Evolutionary conservation across 768 basidiomycete genomes (phyloP).

Genomic region (Lactarius pseudohatsudake): DNA sequence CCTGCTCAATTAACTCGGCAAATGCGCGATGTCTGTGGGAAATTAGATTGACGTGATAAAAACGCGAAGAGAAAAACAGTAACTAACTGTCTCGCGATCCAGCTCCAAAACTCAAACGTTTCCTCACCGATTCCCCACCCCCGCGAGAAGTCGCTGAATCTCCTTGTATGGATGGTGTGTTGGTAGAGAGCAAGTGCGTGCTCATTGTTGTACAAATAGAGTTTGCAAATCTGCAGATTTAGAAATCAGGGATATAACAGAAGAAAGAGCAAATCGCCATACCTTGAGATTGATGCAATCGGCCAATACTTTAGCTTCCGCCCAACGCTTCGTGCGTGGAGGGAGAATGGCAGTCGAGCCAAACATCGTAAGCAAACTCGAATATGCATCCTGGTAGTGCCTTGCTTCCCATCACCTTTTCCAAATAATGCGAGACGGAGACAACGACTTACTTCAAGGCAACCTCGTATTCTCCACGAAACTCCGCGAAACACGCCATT

Average conservation of each 20-base stretch:
- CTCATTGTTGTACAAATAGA: slow-evolving; percentile 91
- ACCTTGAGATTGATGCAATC: slow-evolving; percentile 94
- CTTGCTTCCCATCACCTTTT: slow-evolving; percentile 41
- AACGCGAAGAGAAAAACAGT: neutral
- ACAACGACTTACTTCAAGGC: slow-evolving; percentile 73
- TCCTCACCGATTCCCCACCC: slow-evolving; percentile 97
- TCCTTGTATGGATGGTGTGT: slow-evolving; percentile 80
- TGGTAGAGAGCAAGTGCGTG: slow-evolving; percentile 76
- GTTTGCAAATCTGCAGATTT: slow-evolving; percentile 68
- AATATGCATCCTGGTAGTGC: slow-evolving; percentile 94
- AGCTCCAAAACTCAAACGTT: slow-evolving; percentile 97
- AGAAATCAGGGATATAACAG: neutral
- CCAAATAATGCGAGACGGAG: slow-evolving; percentile 14
- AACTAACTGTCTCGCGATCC: slow-evolving; percentile 87
- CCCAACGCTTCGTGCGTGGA: slow-evolving; percentile 95
- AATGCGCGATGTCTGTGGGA: slow-evolving; percentile 75
- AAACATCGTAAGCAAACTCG: slow-evolving; percentile 82
- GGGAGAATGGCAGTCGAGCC: slow-evolving; percentile 81
- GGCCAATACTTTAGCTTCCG: slow-evolving; percentile 94
- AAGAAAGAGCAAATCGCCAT: slow-evolving; percentile 17
- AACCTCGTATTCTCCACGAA: slow-evolving; percentile 88
- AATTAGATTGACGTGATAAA: slow-evolving; percentile 1
- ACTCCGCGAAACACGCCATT: slow-evolving; percentile 95
- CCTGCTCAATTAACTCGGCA: slow-evolving; percentile 88
- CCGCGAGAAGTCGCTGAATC: slow-evolving; percentile 81